These are phyloP conservation scores for Clavispora phyllophila DNA, from an alignment of 805 yeast genomes.

Conservation along the genomic window DNA sequence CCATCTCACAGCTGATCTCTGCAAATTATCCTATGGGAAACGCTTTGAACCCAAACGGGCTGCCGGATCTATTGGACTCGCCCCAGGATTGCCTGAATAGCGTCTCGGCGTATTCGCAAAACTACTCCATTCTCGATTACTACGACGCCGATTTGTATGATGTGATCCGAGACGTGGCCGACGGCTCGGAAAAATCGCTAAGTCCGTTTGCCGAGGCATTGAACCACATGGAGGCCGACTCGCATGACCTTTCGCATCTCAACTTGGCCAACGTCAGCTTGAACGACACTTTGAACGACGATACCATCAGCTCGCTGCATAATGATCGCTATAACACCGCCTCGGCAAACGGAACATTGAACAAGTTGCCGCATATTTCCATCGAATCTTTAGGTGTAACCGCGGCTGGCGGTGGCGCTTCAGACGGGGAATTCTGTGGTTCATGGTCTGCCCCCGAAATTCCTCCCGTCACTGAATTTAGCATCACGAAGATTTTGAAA, in stretches of 20 bases:
- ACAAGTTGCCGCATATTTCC: neutral
- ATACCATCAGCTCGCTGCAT: neutral
- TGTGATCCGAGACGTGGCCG: neutral
- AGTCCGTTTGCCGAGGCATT: neutral
- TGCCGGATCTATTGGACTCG: neutral
- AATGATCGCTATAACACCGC: neutral
- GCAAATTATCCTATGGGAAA: neutral
- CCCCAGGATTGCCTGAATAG: neutral
- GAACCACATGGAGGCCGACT: neutral
- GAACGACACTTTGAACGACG: neutral
- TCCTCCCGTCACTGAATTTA: constrained; percentile 3
- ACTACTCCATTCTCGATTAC: constrained; percentile 34
- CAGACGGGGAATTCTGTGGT: neutral
- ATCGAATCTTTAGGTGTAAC: too few relatives aligned
- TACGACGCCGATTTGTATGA: constrained; percentile 20
- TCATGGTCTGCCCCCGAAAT: constrained; percentile 2
- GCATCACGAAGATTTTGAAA: constrained; percentile 1
- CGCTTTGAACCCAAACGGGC: neutral
- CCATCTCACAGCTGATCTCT: neutral
- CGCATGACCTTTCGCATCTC: neutral
- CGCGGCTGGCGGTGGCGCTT: neutral
- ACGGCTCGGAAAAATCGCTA: neutral
- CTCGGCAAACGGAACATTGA: neutral
- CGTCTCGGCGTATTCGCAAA: constrained; percentile 29
- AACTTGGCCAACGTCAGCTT: neutral